Conservation (phyloP, 1,284 basidiomycete genomes). For the Sanghuangporus sanghuang region DNA sequence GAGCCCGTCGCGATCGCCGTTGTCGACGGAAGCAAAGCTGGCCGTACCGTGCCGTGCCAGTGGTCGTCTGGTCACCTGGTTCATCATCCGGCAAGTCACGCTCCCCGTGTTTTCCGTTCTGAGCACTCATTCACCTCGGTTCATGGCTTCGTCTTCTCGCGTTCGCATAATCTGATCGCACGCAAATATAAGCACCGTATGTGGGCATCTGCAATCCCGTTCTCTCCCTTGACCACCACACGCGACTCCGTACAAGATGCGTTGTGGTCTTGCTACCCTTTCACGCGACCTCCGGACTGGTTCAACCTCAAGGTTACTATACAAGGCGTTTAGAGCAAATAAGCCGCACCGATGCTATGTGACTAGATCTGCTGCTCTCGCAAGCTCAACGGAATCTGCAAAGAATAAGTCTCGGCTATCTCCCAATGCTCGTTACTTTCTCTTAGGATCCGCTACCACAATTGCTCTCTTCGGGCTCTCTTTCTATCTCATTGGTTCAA, state of each 20-base stretch:
- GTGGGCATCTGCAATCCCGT: not conserved
- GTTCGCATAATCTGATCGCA: not conserved
- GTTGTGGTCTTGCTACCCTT: not conserved
- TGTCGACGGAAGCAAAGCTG: not conserved
- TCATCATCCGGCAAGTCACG: no score
- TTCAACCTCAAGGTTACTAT: not conserved
- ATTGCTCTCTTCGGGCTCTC: not conserved
- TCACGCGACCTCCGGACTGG: not conserved
- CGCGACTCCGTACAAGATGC: not conserved
- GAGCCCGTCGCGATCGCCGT: not conserved
- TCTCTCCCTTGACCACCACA: not conserved
- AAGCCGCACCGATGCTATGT: not conserved
- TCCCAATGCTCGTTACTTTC: conserved; percentile 1
- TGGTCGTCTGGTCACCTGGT: not conserved
- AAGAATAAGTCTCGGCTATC: not conserved
- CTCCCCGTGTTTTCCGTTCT: no score
- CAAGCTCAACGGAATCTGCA: not conserved
- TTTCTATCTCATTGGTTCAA: conserved; percentile 4
- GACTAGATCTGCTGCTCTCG: not conserved
- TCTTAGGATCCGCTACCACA: conserved; percentile 6
- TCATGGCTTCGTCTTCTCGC: not conserved
- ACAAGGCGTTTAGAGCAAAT: not conserved
- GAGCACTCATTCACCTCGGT: not conserved
- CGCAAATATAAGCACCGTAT: not conserved
- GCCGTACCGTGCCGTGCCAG: not conserved